These are phyloP conservation scores for Conticribra weissflogii DNA, from an alignment of 108 stramenopile genomes.

Conservation along the genomic window DNA sequence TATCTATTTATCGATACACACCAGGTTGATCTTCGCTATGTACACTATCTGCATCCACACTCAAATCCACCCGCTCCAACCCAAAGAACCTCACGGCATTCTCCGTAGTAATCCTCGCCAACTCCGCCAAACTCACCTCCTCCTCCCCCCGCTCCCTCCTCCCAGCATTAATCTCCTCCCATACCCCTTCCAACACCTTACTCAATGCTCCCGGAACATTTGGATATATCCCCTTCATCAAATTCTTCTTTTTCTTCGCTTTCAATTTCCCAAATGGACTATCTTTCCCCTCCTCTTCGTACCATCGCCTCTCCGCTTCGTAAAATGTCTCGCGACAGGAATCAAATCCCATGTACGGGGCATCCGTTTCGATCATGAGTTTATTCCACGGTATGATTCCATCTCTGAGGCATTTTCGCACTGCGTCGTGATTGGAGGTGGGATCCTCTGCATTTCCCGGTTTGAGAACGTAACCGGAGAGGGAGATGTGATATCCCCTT, in stretches of 20 bases:
- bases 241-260: conserved; percentile 74
- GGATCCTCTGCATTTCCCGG: conserved; percentile 43
- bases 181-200: conserved; percentile 53
- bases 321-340: conserved; percentile 60
- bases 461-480: conserved; percentile 69
- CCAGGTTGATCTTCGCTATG: too few species aligned
- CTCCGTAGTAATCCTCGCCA: conserved; percentile 52
- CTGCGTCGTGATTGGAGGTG: too few species aligned
- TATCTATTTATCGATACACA: too few species aligned
- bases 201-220: conserved; percentile 71
- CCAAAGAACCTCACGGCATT: conserved; percentile 67
- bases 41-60: too few species aligned
- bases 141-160: conserved; percentile 24
- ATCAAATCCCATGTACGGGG: conserved; percentile 88
- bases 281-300: too few species aligned
- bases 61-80: conserved; percentile 2
- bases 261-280: conserved; percentile 41
- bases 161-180: conserved; percentile 48
- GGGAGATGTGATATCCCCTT: conserved; percentile 69
- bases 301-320: conserved; percentile 53
- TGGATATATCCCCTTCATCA: conserved; percentile 68
- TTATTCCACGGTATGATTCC: conserved; percentile 70
- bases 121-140: conserved; percentile 37
- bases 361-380: conserved; percentile 89
- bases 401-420: conserved; percentile 55